A percentile compares a stretch with the other conserved stretches of the same genome.
Evolutionary conservation across 2,329 filamentous ascomycete species (phyloP).

Genomic region (Penicillium sp.): DNA sequence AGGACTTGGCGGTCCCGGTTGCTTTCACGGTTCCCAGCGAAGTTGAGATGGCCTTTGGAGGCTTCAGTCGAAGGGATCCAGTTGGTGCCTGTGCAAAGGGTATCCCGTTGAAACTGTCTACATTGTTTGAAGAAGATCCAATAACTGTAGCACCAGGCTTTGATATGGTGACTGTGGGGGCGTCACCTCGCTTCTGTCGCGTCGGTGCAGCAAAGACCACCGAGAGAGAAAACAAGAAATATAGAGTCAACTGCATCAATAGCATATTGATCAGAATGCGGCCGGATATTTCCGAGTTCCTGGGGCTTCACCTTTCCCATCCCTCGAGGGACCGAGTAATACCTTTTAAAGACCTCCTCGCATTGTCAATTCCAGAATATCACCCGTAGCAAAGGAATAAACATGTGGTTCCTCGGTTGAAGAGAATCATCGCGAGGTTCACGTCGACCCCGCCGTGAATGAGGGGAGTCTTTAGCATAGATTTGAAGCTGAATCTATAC

Average conservation of each 20-base stretch:
- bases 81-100: constrained; percentile 74
- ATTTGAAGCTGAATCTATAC: not conserved
- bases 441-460: not conserved
- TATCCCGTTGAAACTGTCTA: constrained; percentile 75
- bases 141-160: constrained; percentile 58
- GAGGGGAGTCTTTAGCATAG: not conserved
- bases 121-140: constrained; percentile 38
- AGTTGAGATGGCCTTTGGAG: constrained; percentile 64
- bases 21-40: constrained; percentile 66
- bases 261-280: not conserved
- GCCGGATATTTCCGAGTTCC: too few relatives aligned
- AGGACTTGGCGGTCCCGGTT: constrained; percentile 62
- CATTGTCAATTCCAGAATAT: not conserved
- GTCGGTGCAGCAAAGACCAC: not conserved
- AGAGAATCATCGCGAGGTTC: not conserved
- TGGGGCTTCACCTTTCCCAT: not conserved
- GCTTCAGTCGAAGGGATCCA: constrained; percentile 68
- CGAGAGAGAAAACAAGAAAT: not conserved
- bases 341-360: not conserved
- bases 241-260: not conserved
- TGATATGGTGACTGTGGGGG: constrained; percentile 52
- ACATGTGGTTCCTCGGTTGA: constrained; percentile 14
- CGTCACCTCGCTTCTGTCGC: not conserved
- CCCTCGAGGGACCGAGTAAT: not conserved
- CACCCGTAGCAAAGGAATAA: not conserved